Evolutionary conservation across 2,329 filamentous ascomycete species (phyloP).

Genomic region (Ploettnerulaceae sp.): DNA sequence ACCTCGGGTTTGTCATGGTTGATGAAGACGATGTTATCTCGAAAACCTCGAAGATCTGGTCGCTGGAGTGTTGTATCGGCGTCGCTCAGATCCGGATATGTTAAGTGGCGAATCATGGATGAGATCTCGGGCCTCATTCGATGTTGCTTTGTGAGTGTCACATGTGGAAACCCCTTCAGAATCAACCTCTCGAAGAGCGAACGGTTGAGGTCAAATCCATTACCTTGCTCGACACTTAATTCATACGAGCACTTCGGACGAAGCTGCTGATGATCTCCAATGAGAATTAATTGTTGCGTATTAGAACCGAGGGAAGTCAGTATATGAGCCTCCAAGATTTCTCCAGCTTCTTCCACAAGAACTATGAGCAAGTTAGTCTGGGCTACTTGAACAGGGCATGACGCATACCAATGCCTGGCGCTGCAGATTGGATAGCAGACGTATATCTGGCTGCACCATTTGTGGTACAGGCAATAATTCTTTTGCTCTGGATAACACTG

Average conservation of each 20-base stretch:
- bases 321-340: constrained; percentile 65
- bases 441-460: constrained; percentile 62
- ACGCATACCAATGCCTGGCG: constrained; percentile 45
- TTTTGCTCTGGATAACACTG: constrained; percentile 45
- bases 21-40: constrained; percentile 59
- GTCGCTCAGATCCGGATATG: constrained; percentile 59
- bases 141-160: constrained; percentile 56
- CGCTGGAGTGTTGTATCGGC: constrained; percentile 45
- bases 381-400: neutral
- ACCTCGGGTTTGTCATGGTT: constrained; percentile 55
- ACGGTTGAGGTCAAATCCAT: constrained; percentile 61
- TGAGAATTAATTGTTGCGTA: constrained; percentile 61
- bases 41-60: constrained; percentile 49
- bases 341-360: constrained; percentile 68
- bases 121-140: constrained; percentile 68
- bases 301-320: constrained; percentile 52
- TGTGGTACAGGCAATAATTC: constrained; percentile 66
- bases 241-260: constrained; percentile 61
- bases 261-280: constrained; percentile 70
- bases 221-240: constrained; percentile 57
- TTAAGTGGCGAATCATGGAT: constrained; percentile 48
- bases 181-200: constrained; percentile 68
- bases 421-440: constrained; percentile 47
- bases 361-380: constrained; percentile 11
- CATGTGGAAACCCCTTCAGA: constrained; percentile 47